Percentiles rank a stretch among this genome's conserved stretches.
Conservation (phyloP, 257 asterid genomes). For the Primulina huaijiensis region DNA sequence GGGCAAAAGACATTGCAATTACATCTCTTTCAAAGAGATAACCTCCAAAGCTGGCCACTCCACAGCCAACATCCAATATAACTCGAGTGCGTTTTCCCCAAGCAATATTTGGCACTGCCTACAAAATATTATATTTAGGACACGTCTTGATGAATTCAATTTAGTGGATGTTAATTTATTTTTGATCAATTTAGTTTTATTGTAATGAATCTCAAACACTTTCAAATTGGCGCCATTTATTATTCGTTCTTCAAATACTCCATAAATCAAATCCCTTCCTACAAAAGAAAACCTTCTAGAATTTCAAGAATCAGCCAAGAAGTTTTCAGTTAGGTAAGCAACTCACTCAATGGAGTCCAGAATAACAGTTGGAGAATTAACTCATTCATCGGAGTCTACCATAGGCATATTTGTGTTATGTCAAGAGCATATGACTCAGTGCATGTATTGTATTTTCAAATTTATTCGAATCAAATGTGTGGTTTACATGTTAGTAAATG, state of each 20-base stretch:
- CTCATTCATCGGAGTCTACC: too few relatives aligned
- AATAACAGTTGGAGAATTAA: too few relatives aligned
- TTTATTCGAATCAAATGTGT: neutral
- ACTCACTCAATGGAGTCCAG: too few relatives aligned
- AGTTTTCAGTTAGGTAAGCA: neutral
- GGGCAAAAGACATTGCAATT: slow-evolving; percentile 77
- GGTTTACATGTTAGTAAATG: slow-evolving; percentile 8
- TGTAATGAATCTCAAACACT: neutral
- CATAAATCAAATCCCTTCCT: neutral
- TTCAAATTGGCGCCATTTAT: neutral
- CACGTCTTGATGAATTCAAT: neutral
- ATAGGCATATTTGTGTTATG: too few relatives aligned
- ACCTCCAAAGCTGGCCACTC: slow-evolving; percentile 91
- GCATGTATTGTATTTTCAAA: too few relatives aligned
- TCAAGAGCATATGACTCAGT: too few relatives aligned
- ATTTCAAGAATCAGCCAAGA: neutral
- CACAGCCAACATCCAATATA: slow-evolving; percentile 78
- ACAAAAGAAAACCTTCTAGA: too few relatives aligned
- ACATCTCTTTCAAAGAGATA: slow-evolving; percentile 82
- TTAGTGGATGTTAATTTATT: too few relatives aligned
- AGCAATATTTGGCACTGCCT: slow-evolving; percentile 80
- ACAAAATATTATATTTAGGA: slow-evolving; percentile 22
- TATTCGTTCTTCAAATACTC: neutral
- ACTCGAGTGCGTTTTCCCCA: slow-evolving; percentile 86
- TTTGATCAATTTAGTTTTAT: too few relatives aligned